Evolutionary conservation across 2,329 filamentous ascomycete genomes (phyloP).

Genomic region (Pyrenophora seminiperda): DNA sequence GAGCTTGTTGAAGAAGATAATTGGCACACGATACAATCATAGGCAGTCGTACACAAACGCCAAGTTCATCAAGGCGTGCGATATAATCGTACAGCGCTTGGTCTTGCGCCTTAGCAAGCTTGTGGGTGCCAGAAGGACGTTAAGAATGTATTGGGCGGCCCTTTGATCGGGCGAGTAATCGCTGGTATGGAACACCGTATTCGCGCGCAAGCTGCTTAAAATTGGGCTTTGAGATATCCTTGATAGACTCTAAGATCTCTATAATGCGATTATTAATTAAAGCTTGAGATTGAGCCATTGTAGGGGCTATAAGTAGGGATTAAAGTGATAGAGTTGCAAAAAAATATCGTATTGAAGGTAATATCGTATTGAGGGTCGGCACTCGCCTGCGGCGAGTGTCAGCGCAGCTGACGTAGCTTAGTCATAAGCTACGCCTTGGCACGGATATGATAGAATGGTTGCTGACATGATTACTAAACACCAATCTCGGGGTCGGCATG

Average conservation of each 20-base stretch:
- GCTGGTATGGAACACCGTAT: neutral
- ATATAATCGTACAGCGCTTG: neutral
- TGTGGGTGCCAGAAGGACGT: neutral
- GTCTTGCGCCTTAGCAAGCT: neutral
- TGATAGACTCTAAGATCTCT: neutral
- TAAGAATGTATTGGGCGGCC: neutral
- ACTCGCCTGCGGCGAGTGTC: too few relatives aligned
- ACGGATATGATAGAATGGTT: neutral
- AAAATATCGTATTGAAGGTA: neutral
- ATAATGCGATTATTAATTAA: too few relatives aligned
- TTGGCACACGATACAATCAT: neutral
- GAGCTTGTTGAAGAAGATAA: neutral
- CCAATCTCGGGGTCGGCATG: constrained; percentile 1
- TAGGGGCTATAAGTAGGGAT: neutral
- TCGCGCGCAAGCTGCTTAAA: neutral
- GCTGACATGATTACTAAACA: constrained; percentile 1
- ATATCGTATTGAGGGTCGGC: too few relatives aligned
- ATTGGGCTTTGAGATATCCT: too few relatives aligned
- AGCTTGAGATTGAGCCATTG: neutral
- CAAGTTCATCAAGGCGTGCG: neutral
- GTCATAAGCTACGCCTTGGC: neutral
- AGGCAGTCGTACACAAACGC: neutral
- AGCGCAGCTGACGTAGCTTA: too few relatives aligned
- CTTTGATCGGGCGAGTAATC: neutral
- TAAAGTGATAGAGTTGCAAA: neutral